phyloP scores from a whole-genome alignment of 2,329 filamentous ascomycete genomes.

The Diaporthe batatas region DNA sequence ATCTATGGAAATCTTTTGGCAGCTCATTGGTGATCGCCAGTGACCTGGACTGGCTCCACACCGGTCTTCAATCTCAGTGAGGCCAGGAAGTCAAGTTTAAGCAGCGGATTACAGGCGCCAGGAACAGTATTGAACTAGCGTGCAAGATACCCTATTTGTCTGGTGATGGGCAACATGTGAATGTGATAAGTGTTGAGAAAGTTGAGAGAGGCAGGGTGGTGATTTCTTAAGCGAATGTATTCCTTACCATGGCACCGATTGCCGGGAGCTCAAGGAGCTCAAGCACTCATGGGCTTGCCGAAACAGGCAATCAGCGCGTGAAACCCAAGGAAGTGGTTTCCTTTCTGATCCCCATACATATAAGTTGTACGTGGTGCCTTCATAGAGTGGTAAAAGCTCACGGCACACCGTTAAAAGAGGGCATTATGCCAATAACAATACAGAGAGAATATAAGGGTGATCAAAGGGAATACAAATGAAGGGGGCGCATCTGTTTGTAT shows the following conservation, averaged over 20 bases:
- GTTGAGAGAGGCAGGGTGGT: background rate
- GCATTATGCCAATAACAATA: no score
- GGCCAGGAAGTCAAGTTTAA: background rate
- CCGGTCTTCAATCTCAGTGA: background rate
- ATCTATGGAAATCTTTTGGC: background rate
- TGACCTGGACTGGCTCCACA: background rate
- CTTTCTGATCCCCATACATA: no score
- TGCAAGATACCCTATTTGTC: background rate
- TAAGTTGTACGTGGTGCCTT: no score
- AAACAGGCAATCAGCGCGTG: no score
- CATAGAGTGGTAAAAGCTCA: no score
- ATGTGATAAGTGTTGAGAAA: slow-evolving; percentile 1
- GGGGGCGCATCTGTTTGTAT: no score
- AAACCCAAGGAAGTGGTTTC: no score
- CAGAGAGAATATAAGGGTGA: no score
- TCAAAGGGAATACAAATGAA: no score
- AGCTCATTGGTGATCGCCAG: background rate
- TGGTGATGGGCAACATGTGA: background rate
- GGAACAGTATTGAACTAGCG: slow-evolving; percentile 8
- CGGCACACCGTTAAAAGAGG: no score
- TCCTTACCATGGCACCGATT: background rate
- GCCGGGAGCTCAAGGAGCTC: background rate
- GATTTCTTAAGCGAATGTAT: background rate
- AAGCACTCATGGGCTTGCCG: no score
- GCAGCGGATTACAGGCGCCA: slow-evolving; percentile 14